Evolutionary conservation across 1,284 basidiomycete species (phyloP).

Genomic region (Trametes versicolor): DNA sequence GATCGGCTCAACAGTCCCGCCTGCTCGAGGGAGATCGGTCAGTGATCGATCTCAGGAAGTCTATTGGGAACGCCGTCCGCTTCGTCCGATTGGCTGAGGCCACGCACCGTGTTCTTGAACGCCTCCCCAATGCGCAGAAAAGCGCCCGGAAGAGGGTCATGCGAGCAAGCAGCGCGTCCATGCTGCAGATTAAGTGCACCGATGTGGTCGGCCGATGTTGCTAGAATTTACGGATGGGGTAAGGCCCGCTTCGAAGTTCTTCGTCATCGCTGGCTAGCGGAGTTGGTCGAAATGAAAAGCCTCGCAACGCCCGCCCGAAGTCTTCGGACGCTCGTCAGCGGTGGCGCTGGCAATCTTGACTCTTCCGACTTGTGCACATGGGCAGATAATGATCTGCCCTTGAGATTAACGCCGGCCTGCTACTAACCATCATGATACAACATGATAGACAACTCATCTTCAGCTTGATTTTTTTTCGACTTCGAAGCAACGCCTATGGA

Average conservation of each 20-base stretch:
- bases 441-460: too few species aligned
- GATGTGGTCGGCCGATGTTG: not conserved
- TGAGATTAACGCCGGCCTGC: too few species aligned
- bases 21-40: conserved; percentile 9
- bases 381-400: too few species aligned
- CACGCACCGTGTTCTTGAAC: not conserved
- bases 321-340: not conserved
- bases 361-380: not conserved
- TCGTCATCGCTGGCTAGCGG: not conserved
- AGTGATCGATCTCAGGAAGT: conserved; percentile 18
- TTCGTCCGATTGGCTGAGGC: conserved; percentile 10
- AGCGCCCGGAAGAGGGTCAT: not conserved
- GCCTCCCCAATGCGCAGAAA: conserved; percentile 2
- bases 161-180: not conserved
- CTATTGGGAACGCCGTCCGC: conserved; percentile 7
- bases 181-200: not conserved
- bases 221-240: not conserved
- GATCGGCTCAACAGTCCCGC: conserved; percentile 3
- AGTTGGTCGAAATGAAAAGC: not conserved
- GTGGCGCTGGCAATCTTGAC: not conserved
- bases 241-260: not conserved
- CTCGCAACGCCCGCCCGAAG: conserved; percentile 1
- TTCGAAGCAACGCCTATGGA: too few species aligned
- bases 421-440: too few species aligned
- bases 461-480: too few species aligned